Conservation (phyloP, 345 rosid species). For the Rhodamnia rubescens region DNA sequence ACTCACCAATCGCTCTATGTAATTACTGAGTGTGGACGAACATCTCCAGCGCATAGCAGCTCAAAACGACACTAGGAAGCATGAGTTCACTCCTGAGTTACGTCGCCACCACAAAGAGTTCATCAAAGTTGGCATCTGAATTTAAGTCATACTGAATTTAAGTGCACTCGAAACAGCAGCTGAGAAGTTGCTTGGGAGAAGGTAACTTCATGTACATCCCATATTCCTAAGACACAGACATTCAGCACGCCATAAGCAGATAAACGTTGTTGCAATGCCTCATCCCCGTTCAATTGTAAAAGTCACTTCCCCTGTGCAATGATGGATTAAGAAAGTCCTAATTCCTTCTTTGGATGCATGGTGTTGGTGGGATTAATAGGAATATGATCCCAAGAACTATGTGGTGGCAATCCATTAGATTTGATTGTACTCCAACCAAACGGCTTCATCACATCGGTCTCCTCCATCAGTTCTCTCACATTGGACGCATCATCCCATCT, state of each 20-base stretch:
- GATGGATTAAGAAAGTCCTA: neutral
- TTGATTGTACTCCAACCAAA: slow-evolving; percentile 40
- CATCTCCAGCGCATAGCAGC: neutral
- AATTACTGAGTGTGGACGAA: neutral
- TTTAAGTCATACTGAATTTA: neutral
- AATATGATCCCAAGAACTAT: neutral
- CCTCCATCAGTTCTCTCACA: slow-evolving; percentile 35
- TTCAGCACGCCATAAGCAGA: neutral
- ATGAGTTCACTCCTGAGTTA: neutral
- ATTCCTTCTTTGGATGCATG: neutral
- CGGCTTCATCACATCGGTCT: slow-evolving; percentile 27
- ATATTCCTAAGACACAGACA: neutral
- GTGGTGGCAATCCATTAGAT: neutral
- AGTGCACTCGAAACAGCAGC: neutral
- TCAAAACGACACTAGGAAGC: neutral
- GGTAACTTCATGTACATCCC: neutral
- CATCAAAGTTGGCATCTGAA: neutral
- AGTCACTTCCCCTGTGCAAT: neutral
- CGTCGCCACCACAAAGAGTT: neutral
- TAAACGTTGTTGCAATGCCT: neutral
- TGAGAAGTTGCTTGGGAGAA: neutral
- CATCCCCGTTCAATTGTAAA: neutral
- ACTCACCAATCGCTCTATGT: neutral
- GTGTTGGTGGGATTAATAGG: neutral
- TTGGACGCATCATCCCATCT: slow-evolving; percentile 48